A percentile compares a stretch with the other conserved stretches of the same genome.
These are phyloP conservation scores for Aspergillus sp. DNA, from an alignment of 2,329 filamentous ascomycete genomes.

Conservation along the genomic window DNA sequence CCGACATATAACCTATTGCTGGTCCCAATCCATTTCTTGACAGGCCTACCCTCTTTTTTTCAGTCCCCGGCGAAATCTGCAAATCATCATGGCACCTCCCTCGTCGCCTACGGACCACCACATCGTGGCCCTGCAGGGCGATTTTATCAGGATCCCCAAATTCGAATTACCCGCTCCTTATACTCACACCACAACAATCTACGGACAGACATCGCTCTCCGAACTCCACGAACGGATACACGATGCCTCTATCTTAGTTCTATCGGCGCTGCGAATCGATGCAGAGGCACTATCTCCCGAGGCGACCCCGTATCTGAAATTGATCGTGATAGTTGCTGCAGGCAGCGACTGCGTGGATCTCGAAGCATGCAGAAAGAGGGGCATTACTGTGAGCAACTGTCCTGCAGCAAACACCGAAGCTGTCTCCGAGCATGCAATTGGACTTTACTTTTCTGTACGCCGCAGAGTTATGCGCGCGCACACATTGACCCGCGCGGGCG, in stretches of 20 bases:
- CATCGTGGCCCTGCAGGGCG: slow-evolving; percentile 52
- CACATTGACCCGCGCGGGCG: slow-evolving; percentile 35
- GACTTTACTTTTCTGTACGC: slow-evolving; percentile 52
- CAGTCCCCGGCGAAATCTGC: too few species aligned
- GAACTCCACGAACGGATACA: slow-evolving; percentile 46
- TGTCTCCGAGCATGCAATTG: slow-evolving; percentile 55
- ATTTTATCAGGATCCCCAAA: slow-evolving; percentile 41
- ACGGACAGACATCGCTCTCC: slow-evolving; percentile 37
- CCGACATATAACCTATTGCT: background rate
- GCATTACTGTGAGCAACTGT: slow-evolving; percentile 50
- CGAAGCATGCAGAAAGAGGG: slow-evolving; percentile 44
- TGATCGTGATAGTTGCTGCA: slow-evolving; percentile 50
- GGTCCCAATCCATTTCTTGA: too few species aligned
- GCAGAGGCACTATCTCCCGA: slow-evolving; percentile 44
- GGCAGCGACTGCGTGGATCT: slow-evolving; percentile 53
- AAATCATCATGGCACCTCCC: slow-evolving; percentile 18
- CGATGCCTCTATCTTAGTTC: slow-evolving; percentile 51
- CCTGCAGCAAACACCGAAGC: slow-evolving; percentile 52
- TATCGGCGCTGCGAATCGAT: slow-evolving; percentile 36
- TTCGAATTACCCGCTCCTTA: slow-evolving; percentile 49
- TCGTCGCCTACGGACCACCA: slow-evolving; percentile 41
- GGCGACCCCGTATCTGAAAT: slow-evolving; percentile 47
- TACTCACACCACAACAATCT: slow-evolving; percentile 33
- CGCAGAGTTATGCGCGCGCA: slow-evolving; percentile 45
- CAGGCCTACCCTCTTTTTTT: background rate